These are phyloP conservation scores for Lachancea sp. DNA, from an alignment of 805 yeast genomes.

Conservation along the genomic window DNA sequence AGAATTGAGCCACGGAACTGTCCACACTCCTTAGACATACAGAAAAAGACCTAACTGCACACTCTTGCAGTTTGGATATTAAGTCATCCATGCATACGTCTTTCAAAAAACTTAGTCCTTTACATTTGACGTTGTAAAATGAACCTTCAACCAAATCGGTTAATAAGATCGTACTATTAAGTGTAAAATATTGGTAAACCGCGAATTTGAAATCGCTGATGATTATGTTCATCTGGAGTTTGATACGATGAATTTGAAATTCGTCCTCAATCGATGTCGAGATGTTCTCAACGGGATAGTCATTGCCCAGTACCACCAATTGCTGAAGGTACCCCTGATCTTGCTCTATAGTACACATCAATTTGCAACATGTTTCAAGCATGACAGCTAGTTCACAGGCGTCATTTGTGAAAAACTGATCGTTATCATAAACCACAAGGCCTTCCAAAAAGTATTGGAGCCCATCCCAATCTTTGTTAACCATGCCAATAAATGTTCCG, in stretches of 20 bases:
- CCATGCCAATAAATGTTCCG: constrained; percentile 45
- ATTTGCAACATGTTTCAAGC: constrained; percentile 22
- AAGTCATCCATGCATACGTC: neutral
- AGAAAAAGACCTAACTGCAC: neutral
- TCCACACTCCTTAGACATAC: constrained; percentile 4
- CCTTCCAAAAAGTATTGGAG: constrained; percentile 42
- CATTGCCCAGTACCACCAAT: constrained; percentile 9
- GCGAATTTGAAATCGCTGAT: constrained; percentile 1
- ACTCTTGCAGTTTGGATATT: neutral
- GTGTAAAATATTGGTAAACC: constrained; percentile 3
- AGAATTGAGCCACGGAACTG: constrained; percentile 4
- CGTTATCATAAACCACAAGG: constrained; percentile 25
- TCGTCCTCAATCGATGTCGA: constrained; percentile 4
- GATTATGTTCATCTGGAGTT: neutral
- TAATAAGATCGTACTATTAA: constrained; percentile 1
- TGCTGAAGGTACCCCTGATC: constrained; percentile 7
- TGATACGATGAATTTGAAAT: neutral
- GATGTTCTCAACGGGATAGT: neutral
- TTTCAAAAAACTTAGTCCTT: constrained; percentile 1
- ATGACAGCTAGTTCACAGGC: constrained; percentile 16
- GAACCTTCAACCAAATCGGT: constrained; percentile 2
- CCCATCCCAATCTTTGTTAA: constrained; percentile 41
- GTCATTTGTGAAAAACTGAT: constrained; percentile 14
- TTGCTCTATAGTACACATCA: constrained; percentile 16
- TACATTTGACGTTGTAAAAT: constrained; percentile 3